Percentiles rank a stretch among this genome's conserved stretches.
phyloP scores from a whole-genome alignment of 495 filamentous ascomycete genomes.

The Talaromyces proteolyticus region DNA sequence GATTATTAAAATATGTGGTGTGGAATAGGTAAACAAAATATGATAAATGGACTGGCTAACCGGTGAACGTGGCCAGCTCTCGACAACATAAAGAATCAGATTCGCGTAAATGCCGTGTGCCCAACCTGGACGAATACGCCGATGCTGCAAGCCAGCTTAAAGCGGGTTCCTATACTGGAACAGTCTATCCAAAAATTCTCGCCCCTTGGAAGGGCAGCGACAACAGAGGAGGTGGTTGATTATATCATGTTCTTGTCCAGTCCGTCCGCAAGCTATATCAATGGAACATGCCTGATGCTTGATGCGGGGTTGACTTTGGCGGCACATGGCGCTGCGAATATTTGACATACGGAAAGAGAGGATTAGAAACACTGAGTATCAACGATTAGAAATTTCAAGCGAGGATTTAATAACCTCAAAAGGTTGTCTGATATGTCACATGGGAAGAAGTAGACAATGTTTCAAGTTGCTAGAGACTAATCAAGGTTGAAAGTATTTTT shows the following conservation, averaged over 20 bases:
- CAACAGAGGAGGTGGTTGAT: conserved; percentile 35
- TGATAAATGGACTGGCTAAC: not conserved
- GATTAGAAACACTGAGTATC: no score
- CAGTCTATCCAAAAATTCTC: conserved; percentile 8
- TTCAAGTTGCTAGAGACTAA: no score
- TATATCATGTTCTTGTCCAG: conserved; percentile 35
- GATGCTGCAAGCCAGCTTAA: conserved; percentile 24
- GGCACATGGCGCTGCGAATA: no score
- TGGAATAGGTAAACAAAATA: no score
- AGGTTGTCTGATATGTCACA: no score
- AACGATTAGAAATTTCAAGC: no score
- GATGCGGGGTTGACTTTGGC: conserved; percentile 2
- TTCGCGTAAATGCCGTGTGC: conserved; percentile 39
- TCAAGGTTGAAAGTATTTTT: no score
- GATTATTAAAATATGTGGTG: no score
- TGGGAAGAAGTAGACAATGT: no score
- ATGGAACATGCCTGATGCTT: not conserved
- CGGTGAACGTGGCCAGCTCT: conserved; percentile 17
- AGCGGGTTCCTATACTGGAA: conserved; percentile 16
- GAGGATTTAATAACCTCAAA: no score
- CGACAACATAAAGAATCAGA: conserved; percentile 19
- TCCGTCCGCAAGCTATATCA: conserved; percentile 30
- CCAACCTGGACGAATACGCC: conserved; percentile 36
- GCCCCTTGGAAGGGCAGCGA: conserved; percentile 30
- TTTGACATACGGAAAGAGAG: no score